Conservation (phyloP, 345 rosid species). For the Rhodomyrtus tomentosa region DNA sequence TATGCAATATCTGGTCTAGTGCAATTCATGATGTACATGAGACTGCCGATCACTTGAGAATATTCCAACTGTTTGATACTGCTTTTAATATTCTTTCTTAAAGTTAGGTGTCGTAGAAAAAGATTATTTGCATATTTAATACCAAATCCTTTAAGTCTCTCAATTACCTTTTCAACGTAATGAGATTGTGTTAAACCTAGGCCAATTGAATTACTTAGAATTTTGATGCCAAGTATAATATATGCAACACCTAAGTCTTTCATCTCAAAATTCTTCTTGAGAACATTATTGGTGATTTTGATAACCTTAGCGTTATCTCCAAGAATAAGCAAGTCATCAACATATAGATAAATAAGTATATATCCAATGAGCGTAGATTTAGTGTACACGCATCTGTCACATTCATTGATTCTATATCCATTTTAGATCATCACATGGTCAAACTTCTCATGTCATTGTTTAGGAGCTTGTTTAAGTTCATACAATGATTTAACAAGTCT, state of each 20-base stretch:
- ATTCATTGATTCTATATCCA: neutral
- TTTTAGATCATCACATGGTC: neutral
- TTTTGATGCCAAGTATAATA: neutral
- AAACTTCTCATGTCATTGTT: neutral
- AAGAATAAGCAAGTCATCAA: neutral
- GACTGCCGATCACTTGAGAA: neutral
- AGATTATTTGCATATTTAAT: neutral
- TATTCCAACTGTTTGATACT: neutral
- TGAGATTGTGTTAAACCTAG: neutral
- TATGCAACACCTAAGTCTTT: neutral
- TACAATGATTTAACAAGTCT: neutral
- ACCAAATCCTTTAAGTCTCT: neutral
- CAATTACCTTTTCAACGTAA: neutral
- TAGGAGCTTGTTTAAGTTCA: neutral
- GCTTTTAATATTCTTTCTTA: neutral
- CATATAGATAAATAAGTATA: neutral
- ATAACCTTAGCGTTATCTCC: neutral
- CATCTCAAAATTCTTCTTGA: neutral
- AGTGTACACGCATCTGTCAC: neutral
- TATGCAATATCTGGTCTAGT: neutral
- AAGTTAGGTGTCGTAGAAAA: neutral
- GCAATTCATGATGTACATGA: neutral
- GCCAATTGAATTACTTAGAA: accelerated
- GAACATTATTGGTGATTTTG: neutral
- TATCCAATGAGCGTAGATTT: neutral